Conservation (phyloP, 441 rosid genomes). For the Corymbia calophylla region DNA sequence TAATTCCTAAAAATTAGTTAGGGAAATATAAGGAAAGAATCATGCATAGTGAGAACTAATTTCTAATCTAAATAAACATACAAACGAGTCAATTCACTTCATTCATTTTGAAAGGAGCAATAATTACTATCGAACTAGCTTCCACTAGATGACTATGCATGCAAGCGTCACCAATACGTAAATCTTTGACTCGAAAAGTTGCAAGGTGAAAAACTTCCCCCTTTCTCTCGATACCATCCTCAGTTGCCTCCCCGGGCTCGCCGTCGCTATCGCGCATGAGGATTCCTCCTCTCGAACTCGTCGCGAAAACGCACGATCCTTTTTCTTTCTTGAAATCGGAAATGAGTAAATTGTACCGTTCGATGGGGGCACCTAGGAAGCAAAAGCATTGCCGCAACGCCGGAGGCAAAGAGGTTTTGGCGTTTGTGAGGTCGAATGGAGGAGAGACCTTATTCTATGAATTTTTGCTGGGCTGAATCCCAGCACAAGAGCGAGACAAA, state of each 20-base stretch:
- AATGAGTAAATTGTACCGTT: not conserved
- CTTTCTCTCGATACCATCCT: not conserved
- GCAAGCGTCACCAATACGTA: not conserved
- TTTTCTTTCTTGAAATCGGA: not conserved
- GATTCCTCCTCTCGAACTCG: not conserved
- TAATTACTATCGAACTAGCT: not conserved
- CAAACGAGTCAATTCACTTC: not conserved
- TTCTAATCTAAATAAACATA: not conserved
- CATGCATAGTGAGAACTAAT: not conserved
- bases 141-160: not conserved
- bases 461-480: not conserved
- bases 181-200: not conserved
- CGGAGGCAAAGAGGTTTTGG: not conserved
- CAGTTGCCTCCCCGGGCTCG: not conserved
- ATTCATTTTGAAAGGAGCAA: not conserved
- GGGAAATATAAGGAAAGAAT: not conserved
- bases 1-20: not conserved
- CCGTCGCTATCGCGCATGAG: not conserved
- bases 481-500: not conserved
- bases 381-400: not conserved
- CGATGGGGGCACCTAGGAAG: not conserved
- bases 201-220: not conserved
- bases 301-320: not conserved
- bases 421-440: not conserved
- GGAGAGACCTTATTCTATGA: not conserved